phyloP scores from a whole-genome alignment of 345 rosid species.

The Hibiscus mutabilis region DNA sequence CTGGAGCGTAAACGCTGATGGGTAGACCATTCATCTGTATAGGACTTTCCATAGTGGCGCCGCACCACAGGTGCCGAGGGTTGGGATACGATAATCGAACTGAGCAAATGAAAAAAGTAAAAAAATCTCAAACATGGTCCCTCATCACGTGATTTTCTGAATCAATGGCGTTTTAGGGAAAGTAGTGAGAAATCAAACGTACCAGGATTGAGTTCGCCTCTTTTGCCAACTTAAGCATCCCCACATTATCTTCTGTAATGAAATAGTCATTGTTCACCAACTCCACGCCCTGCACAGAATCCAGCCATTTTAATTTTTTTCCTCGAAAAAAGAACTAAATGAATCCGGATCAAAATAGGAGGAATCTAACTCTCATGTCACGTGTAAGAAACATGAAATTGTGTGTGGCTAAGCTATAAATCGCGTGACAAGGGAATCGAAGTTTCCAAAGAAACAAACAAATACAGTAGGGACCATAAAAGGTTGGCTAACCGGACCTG shows the following conservation, averaged over 20 bases:
- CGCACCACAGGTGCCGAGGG: constrained; percentile 38
- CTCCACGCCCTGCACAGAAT: constrained; percentile 56
- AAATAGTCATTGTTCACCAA: constrained; percentile 76
- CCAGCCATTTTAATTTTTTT: background rate
- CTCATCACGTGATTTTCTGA: background rate
- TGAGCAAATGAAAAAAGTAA: constrained; percentile 12
- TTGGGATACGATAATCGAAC: constrained; percentile 85
- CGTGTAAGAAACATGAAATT: background rate
- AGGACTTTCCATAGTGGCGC: constrained; percentile 46
- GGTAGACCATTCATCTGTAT: constrained; percentile 88
- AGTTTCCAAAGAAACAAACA: background rate
- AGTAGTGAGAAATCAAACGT: constrained; percentile 3
- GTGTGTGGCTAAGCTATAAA: background rate
- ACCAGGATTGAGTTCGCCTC: constrained; percentile 92
- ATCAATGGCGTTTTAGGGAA: background rate
- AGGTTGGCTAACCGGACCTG: constrained; percentile 38
- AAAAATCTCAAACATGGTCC: background rate
- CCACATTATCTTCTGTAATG: constrained; percentile 72
- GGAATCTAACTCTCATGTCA: background rate
- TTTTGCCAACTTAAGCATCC: constrained; percentile 78
- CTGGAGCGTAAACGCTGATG: constrained; percentile 77
- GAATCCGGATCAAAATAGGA: background rate
- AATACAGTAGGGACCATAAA: background rate
- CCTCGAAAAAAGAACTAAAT: too few relatives aligned
- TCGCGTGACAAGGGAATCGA: constrained; percentile 3